These are phyloP conservation scores for Aeschynomene evenia DNA, from an alignment of 306 rosid genomes.

Conservation along the genomic window DNA sequence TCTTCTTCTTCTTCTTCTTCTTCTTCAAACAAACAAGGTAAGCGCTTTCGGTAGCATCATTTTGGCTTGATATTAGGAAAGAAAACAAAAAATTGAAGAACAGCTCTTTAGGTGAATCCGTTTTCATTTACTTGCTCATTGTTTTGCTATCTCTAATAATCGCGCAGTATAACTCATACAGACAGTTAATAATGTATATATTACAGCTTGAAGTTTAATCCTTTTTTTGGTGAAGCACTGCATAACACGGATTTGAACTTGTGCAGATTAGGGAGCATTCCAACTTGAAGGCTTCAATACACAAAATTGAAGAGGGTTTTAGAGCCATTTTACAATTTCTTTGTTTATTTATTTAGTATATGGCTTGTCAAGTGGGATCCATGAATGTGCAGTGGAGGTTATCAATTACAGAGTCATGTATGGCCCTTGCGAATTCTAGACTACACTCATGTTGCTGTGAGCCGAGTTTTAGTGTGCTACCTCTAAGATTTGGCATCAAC, in stretches of 20 bases:
- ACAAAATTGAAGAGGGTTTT: constrained; percentile 5
- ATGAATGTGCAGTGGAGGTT: constrained; percentile 41
- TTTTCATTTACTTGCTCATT: neutral
- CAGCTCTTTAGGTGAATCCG: neutral
- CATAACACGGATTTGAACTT: neutral
- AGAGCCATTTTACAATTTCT: neutral
- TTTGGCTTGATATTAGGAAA: neutral
- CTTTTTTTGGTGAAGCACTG: constrained; percentile 6
- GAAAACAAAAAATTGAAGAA: neutral
- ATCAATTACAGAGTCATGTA: constrained; percentile 39
- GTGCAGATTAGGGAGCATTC: constrained; percentile 35
- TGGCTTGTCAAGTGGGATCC: constrained; percentile 54
- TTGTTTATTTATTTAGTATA: constrained; percentile 19
- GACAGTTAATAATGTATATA: neutral
- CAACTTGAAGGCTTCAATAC: constrained; percentile 14
- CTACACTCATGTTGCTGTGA: constrained; percentile 43
- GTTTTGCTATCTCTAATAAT: neutral
- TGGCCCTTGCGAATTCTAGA: constrained; percentile 40
- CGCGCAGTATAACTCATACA: neutral
- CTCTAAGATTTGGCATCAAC: constrained; percentile 37
- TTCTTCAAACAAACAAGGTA: neutral
- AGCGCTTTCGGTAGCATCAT: neutral
- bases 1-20: neutral
- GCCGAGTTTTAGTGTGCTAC: constrained; percentile 32
- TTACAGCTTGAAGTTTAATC: neutral